Percentiles rank a stretch among this genome's conserved stretches.
These are phyloP conservation scores for Naegleria lovaniensis DNA, from an alignment of 208 protist genomes.

Conservation along the genomic window DNA sequence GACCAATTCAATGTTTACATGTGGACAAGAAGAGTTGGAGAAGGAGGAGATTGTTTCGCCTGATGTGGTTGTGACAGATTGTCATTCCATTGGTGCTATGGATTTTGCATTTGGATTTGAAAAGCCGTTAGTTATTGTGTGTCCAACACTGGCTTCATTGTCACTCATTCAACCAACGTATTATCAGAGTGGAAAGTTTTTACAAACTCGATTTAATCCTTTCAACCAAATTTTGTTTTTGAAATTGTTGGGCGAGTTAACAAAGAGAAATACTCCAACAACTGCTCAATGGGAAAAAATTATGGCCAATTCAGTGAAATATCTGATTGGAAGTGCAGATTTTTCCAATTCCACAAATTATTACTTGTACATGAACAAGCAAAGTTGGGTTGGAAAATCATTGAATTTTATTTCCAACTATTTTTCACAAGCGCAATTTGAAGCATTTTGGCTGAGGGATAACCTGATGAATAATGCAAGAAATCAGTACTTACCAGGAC, in stretches of 20 bases:
- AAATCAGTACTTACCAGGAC: background rate
- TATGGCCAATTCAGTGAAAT: too few species aligned
- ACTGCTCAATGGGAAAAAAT: background rate
- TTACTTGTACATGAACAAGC: background rate
- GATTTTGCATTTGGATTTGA: background rate
- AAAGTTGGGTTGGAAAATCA: background rate
- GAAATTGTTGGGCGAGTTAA: background rate
- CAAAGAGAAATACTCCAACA: background rate
- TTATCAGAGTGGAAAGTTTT: background rate
- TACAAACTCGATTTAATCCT: background rate
- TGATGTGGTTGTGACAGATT: background rate
- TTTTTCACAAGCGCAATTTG: background rate
- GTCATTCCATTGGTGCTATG: background rate
- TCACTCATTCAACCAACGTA: background rate
- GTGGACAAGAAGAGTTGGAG: background rate
- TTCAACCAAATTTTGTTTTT: background rate
- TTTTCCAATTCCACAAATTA: background rate
- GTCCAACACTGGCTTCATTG: background rate
- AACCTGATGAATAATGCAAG: background rate
- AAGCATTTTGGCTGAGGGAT: background rate
- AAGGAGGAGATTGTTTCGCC: background rate
- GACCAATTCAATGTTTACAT: background rate
- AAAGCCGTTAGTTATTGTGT: background rate
- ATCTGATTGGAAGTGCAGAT: too few species aligned
- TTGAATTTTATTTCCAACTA: background rate